These are phyloP conservation scores for Neodidymelliopsis sp. DNA, from an alignment of 2,329 filamentous ascomycete genomes.

Conservation along the genomic window DNA sequence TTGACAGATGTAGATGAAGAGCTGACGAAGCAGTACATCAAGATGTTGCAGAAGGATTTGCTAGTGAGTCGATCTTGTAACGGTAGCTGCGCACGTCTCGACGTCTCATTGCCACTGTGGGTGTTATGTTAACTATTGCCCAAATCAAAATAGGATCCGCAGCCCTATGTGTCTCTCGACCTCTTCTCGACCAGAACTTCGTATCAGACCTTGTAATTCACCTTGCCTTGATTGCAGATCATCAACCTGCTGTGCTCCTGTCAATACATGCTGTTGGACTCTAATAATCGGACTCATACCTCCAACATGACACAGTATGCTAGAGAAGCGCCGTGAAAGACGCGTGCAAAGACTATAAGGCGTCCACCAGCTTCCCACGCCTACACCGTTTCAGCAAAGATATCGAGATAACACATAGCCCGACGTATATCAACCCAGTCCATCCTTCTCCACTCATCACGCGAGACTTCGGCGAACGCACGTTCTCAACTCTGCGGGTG, in stretches of 20 bases:
- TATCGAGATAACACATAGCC: background rate
- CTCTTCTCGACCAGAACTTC: background rate
- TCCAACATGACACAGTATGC: too few relatives aligned
- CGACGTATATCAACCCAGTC: too few relatives aligned
- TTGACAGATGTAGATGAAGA: background rate
- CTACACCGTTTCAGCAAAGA: background rate
- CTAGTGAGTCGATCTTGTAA: constrained; percentile 7
- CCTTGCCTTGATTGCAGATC: too few relatives aligned
- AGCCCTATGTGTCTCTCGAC: constrained; percentile 7
- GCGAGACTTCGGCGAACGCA: constrained; percentile 14
- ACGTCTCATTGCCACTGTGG: constrained; percentile 19
- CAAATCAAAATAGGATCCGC: constrained; percentile 2
- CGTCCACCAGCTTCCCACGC: too few relatives aligned
- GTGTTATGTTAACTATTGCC: constrained; percentile 1
- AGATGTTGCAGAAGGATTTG: constrained; percentile 5
- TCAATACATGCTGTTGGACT: too few relatives aligned
- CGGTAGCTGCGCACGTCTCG: constrained; percentile 7
- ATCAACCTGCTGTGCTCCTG: too few relatives aligned
- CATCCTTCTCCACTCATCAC: background rate
- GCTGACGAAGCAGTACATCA: constrained; percentile 11
- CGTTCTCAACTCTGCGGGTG: background rate
- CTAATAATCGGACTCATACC: too few relatives aligned
- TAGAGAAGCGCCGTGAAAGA: too few relatives aligned
- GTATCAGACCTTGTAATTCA: too few relatives aligned
- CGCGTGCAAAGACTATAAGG: too few relatives aligned